Evolutionary conservation across 768 basidiomycete genomes (phyloP), one percentile per base, ranked within the genome.

Genomic region (Phaeotremella fagi): DNA sequence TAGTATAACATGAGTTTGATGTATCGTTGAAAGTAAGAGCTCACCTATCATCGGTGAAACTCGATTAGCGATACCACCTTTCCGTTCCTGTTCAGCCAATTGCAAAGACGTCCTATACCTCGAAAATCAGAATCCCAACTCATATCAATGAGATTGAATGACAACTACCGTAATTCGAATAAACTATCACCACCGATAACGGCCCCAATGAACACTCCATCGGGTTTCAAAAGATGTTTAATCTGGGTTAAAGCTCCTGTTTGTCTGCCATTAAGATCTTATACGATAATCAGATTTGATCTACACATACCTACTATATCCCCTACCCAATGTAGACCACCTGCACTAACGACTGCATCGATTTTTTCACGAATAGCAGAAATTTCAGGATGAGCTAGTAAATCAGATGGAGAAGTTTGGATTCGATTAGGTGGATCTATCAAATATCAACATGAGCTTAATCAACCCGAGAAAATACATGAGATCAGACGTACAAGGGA

Each of bases 31-130:
- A 35, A 18, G 2, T 1, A 1, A 62, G 7, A 23, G 3, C 80
- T 26, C 52, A 90, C 92, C 88, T 56, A 92, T 91, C 95, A 99
- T 98, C 1, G 95, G 95, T 0, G 94, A 98, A 29, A 99, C 76
- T 52, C 90, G 87, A 4, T 92, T 91, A n/a, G 91, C 91, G 49
- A 99, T 86, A 0, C 95, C 95, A 5, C 95, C 95, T 73, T 94
- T 86, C 7, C 91, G 82, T 65, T 99, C 94, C 20, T 85, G 78
- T 77, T 98, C 88, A 6, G 95, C 94, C 0, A 99, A 80, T 66
- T 98, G 95, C 24, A 99, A 79, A 3, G 92, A 81, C 31, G 95
- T 92, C 63, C 94, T 89, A 61, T 4, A 16, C 12, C 11, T 9
- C 9, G 11, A 35, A 11, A 47, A 14, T 22, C 15, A 16, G 49